phyloP scores from a whole-genome alignment of 2,329 filamentous ascomycete genomes.

The Alternaria novae-zelandiae region DNA sequence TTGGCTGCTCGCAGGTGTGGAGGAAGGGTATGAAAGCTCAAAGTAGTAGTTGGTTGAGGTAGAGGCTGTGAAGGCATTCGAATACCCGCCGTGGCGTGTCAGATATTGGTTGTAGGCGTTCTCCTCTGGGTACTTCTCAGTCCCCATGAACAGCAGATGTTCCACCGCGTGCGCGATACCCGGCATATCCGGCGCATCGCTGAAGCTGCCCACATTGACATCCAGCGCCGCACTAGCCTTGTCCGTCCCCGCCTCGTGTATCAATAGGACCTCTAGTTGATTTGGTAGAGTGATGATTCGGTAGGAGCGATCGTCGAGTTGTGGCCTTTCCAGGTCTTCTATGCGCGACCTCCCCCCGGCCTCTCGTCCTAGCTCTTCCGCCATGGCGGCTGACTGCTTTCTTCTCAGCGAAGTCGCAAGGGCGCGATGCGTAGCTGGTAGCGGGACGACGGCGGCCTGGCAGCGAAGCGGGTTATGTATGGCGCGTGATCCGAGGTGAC shows the following conservation, averaged over 20 bases:
- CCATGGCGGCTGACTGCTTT: slow-evolving; percentile 30
- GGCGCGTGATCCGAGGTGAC: slow-evolving; percentile 21
- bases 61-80: slow-evolving; percentile 91
- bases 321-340: slow-evolving; percentile 79
- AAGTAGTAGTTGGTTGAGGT: slow-evolving; percentile 99
- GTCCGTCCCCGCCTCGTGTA: slow-evolving; percentile 93
- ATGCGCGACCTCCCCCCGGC: slow-evolving; percentile 43
- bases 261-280: slow-evolving; percentile 86
- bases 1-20: slow-evolving; percentile 59
- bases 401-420: slow-evolving; percentile 9
- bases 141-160: slow-evolving; percentile 98
- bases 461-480: slow-evolving; percentile 23
- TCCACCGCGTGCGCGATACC: slow-evolving; percentile 96
- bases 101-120: slow-evolving; percentile 95
- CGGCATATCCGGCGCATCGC: slow-evolving; percentile 87
- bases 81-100: slow-evolving; percentile 85
- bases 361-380: slow-evolving; percentile 34
- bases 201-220: slow-evolving; percentile 95
- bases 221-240: slow-evolving; percentile 96
- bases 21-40: slow-evolving; percentile 82
- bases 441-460: slow-evolving; percentile 17
- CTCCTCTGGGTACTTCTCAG: slow-evolving; percentile 82
- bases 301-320: slow-evolving; percentile 85
- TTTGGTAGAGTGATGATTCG: slow-evolving; percentile 85
- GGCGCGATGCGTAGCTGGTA: slow-evolving; percentile 16